These are phyloP conservation scores for Acanthamoeba quina DNA, from an alignment of 208 protist genomes.

Conservation along the genomic window DNA sequence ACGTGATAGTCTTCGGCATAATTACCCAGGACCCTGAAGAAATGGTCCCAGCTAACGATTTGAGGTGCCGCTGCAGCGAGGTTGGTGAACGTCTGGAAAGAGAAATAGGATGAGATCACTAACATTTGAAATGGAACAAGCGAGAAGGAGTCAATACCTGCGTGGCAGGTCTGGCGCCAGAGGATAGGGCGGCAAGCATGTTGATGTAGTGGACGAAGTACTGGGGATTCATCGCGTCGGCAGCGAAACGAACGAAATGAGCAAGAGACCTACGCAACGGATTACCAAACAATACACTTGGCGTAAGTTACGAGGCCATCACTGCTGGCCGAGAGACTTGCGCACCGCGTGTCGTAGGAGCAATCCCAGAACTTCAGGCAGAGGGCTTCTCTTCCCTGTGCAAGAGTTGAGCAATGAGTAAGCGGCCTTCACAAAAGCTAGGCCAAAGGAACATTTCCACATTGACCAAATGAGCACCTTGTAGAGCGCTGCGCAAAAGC, in stretches of 20 bases:
- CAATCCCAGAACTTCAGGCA: constrained; percentile 42
- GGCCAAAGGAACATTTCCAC: background rate
- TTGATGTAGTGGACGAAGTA: constrained; percentile 65
- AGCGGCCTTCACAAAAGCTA: background rate
- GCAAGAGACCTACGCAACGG: background rate
- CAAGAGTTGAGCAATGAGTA: background rate
- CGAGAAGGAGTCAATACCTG: background rate
- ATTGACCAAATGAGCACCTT: background rate
- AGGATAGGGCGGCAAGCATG: constrained; percentile 38
- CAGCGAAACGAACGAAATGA: constrained; percentile 20
- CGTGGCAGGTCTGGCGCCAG: background rate
- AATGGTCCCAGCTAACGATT: constrained; percentile 50
- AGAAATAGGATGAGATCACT: background rate
- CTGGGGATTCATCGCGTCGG: background rate
- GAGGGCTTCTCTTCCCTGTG: background rate
- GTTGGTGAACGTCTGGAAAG: background rate
- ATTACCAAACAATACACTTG: too few species aligned
- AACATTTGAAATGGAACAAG: background rate
- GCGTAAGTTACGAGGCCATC: too few species aligned
- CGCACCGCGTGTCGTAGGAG: background rate
- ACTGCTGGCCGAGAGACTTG: background rate
- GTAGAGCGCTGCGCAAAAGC: constrained; percentile 27
- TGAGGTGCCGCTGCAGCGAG: background rate
- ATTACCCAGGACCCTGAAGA: constrained; percentile 16
- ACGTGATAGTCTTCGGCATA: constrained; percentile 33